These are phyloP conservation scores for Chamaenerion angustifolium DNA, from an alignment of 345 rosid species.

Conservation along the genomic window DNA sequence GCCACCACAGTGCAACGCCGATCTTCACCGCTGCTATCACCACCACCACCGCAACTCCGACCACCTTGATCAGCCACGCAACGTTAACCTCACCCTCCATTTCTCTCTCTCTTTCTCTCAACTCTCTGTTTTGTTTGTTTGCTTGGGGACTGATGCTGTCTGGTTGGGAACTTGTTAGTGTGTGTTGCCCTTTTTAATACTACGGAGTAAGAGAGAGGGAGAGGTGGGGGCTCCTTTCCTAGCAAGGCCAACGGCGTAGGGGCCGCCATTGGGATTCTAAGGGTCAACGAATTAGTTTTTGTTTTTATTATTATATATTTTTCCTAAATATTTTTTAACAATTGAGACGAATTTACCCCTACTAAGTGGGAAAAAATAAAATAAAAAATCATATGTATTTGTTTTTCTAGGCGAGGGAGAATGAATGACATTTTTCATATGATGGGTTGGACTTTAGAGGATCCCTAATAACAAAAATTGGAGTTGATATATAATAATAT, in stretches of 20 bases:
- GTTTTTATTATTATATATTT: constrained; percentile 1
- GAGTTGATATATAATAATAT: no score
- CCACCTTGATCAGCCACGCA: constrained; percentile 12
- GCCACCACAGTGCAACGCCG: constrained; percentile 69
- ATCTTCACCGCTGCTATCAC: constrained; percentile 29
- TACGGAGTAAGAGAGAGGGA: background rate
- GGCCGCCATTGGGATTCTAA: constrained; percentile 86
- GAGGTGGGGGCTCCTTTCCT: background rate
- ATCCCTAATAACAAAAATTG: no score
- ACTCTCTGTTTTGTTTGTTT: background rate
- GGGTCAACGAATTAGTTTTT: constrained; percentile 65
- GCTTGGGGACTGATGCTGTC: background rate
- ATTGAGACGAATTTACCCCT: constrained; percentile 22
- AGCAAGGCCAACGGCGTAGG: constrained; percentile 92
- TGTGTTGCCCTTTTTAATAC: constrained; percentile 3
- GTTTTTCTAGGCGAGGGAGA: no score
- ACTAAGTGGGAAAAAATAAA: no score
- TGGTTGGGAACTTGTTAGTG: background rate
- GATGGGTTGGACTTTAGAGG: no score
- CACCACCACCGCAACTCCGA: constrained; percentile 19
- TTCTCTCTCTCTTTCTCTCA: background rate
- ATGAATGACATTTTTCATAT: no score
- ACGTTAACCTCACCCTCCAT: background rate
- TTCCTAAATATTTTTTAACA: background rate
- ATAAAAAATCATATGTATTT: no score